Evolutionary conservation across 345 rosid genomes (phyloP), one percentile per base, ranked within the genome.

Genomic region (Chamaenerion angustifolium): DNA sequence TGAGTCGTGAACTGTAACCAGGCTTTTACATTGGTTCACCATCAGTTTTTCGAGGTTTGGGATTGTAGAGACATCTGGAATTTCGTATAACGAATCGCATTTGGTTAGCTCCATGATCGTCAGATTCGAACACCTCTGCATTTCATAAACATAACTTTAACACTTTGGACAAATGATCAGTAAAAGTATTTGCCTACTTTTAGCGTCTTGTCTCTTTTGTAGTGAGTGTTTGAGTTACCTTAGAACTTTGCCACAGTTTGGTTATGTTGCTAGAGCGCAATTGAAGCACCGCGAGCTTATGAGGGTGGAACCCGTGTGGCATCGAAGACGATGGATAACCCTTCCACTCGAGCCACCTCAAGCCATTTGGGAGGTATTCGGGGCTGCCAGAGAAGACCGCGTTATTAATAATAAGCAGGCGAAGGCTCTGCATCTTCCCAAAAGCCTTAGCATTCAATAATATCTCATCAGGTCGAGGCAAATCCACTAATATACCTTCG

Each of bases 1-100:
- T 12, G 67, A 62, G 8, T 56, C 45, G 53, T 62, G 64, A 41
- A 67, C 45, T 43, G 45, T 51, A 16, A 47, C n/a, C 42, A 67
- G 37, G 15, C 18, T 54, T 7, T 27, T n/a, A 15, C 67, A 67
- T 25, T 52, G 56, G 12, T 27, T 27, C 11, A 62, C 63, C 23
- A 45, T 55, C 16, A 62, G 35, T 13, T 51, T 42, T 35, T 57
- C 50, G 2, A 68, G 50, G 46, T 62, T 58, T 14, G 61, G 56
- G 16, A 46, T 16, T 10, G 42, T 40, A 6, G 46, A 48, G 2
- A 67, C 42, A 50, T 62, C 56, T 14, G 57, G 64, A 42, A 54
- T 52, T 40, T 16, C 52, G 12, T 6, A 25, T 18, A 61, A 42
- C n/a, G 41, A 52, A 18, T 19, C 12, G 6, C 61, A 58, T 16